Base-by-base conservation (phyloP, 106 monocot genomes). In the Acanthochlamys bracteata region DNA sequence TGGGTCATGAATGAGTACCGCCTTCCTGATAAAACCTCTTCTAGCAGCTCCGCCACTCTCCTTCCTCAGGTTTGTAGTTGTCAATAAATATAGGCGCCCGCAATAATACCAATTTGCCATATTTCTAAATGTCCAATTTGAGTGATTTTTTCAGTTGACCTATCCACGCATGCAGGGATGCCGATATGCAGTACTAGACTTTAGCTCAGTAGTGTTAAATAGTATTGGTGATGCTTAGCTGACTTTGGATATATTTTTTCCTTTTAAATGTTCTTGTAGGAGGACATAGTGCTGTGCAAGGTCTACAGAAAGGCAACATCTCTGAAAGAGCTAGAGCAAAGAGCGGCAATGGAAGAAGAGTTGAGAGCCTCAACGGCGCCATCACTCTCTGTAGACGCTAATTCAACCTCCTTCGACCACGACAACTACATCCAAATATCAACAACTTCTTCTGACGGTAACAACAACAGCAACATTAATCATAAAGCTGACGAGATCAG, bases 1-100 rank as follows among this genome's bases (percentile, higher is more conserved):
- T 87, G 86, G 86, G 79, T 87, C 68, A 87, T 87, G 86, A 82
- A 87, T 46, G 86, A 87, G 53, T 87, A 83, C 55, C 76, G 79
- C 39, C 77, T 87, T 7, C 82, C 82, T 20, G 83, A 74, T 11
- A 7, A 12, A 25, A 14, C 63, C 63, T 59, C 40, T 4, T 61
- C 55, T 19, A 51, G 17, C 21, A 8, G 60, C 4, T 16, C 46
- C 61, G 53, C 67, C 10, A 53, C 4, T 14, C 56, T 39, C 33
- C 27, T 63, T 66, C 68, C 69, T 4, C 74, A 64, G 67, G 82
- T 83, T 55, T 7, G 41, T 61, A 15, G 9, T 14, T 49, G 9
- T 49, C 10, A 10, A 49, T 33, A 33, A 33, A 1, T 33, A 33
- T 33, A 33, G 33, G 33, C n/a, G n/a, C n/a, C n/a, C n/a, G n/a